Base-by-base conservation (phyloP, 2,329 filamentous ascomycete species). In the Trichoderma cornu-damae region DNA sequence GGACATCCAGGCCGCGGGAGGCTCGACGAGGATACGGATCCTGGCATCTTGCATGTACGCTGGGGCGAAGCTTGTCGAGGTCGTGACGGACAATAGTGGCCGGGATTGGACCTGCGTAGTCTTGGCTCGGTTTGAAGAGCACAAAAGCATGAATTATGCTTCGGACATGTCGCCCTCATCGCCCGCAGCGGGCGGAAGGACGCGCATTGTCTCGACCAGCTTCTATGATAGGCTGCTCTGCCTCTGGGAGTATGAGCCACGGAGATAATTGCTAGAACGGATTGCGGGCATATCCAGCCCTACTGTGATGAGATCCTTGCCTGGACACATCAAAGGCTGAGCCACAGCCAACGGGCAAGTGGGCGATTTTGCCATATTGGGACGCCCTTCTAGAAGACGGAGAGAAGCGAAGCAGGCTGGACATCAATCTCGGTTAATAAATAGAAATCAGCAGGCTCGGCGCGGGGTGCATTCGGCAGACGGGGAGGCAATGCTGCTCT, bases 21-120 rank as follows among this genome's bases (percentile, higher is more conserved):
- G 68, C 56, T 59, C 43, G 8, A 68, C 66, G 61, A 68, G 68
- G 47, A 59, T 73, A 26, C 69, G 78, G 43, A 73, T 95, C n/a
- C 75, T 96, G 38, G 92, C 87, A 14, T 96, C 90, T 44, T 96
- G 94, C 68, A 97, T 97, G 93, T 88, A 96, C 74, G 90, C 88
- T 2, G 94, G 94, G 0, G 79, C 84, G 8, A 82, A 86, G 54
- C 73, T 97, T n/a, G 66, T 87, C 6, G 73, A 77, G 37, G 65
- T 83, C 16, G 60, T 63, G 8, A 68, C 73, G 24, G 67, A 69
- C 1, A 65, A 72, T 1, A 70, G 60, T 1, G 71, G 61, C 59
- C 73, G 57, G n/a, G 61, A 62, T 16, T 90, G 86, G 81, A 67
- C 66, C 1, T 85, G 94, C 58, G 75, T 80, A 42, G 77, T 93